A percentile compares a stretch with the other conserved stretches of the same genome.
Conservation (phyloP, 139 green algal genomes). For the Chlamydomonas sphaeroides region DNA sequence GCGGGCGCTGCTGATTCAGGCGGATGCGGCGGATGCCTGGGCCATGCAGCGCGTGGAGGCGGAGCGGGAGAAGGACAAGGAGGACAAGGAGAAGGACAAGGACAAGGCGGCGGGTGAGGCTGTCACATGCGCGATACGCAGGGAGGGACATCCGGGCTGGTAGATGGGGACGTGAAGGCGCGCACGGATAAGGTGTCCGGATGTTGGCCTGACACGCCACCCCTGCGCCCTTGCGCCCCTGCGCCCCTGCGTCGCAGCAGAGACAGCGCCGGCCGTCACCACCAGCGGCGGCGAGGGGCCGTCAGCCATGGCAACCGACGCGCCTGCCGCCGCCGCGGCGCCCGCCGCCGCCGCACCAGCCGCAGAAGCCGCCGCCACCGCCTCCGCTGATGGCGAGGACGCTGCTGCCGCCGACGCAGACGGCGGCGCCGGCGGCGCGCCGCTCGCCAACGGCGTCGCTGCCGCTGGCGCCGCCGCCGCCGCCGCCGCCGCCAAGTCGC, state of each 20-base stretch:
- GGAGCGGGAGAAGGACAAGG: neutral
- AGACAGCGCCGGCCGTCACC: neutral
- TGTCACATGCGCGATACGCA: no score
- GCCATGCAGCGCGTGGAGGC: constrained; percentile 18
- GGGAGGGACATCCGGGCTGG: neutral
- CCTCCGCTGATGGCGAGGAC: neutral
- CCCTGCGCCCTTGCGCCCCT: no score
- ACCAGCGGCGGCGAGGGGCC: neutral
- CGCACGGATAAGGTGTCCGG: no score
- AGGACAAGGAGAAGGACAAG: constrained; percentile 14
- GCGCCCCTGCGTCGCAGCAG: neutral
- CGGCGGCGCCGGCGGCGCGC: constrained; percentile 23
- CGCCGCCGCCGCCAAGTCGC: constrained; percentile 25
- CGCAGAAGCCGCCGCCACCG: neutral
- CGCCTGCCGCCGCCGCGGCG: neutral
- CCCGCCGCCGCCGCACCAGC: neutral
- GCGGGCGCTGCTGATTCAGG: constrained; percentile 72
- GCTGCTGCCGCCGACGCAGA: neutral
- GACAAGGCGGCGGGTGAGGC: neutral
- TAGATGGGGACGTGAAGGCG: no score
- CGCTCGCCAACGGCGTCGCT: neutral
- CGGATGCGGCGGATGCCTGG: constrained; percentile 68
- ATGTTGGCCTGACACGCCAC: neutral
- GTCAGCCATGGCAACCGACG: constrained; percentile 14
- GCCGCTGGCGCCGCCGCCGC: constrained; percentile 5